phyloP scores from a whole-genome alignment of 176 grass and related monocot genomes.

The Pontederia crassipes region DNA sequence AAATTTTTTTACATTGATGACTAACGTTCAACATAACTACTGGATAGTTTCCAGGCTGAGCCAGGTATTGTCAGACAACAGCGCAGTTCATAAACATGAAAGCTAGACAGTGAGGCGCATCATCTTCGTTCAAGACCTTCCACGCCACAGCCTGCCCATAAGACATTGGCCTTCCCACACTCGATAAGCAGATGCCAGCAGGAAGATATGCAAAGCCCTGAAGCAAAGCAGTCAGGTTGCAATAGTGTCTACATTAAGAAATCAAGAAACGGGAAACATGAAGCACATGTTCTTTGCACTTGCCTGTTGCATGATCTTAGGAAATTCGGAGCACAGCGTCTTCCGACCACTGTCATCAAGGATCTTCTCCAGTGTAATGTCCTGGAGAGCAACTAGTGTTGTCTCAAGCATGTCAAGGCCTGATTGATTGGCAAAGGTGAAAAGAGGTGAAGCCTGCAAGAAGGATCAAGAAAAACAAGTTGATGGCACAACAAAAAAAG shows the following conservation, averaged over 20 bases:
- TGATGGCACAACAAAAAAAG: not conserved
- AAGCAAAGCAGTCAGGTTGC: not conserved
- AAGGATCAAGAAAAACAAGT: not conserved
- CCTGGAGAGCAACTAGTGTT: constrained; percentile 75
- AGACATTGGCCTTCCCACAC: constrained; percentile 70
- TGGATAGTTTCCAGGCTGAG: no score
- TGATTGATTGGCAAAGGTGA: constrained; percentile 83
- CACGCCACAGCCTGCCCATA: constrained; percentile 66
- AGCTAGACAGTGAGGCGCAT: constrained; percentile 57
- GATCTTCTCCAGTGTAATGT: constrained; percentile 79
- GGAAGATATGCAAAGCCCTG: constrained; percentile 73
- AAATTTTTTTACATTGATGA: no score
- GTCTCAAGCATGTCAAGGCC: constrained; percentile 98
- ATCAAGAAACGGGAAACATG: not conserved
- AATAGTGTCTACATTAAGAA: not conserved
- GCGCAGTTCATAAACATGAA: constrained; percentile 92
- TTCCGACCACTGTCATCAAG: constrained; percentile 73
- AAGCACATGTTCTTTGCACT: not conserved
- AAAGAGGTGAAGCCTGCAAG: constrained; percentile 70
- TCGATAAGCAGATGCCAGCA: constrained; percentile 54
- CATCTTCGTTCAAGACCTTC: constrained; percentile 71
- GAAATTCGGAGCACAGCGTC: constrained; percentile 69
- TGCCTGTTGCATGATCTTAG: constrained; percentile 92
- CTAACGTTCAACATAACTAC: no score
- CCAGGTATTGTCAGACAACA: constrained; percentile 39